Conservation (phyloP, 768 basidiomycete genomes). For the Boletus speciosus region DNA sequence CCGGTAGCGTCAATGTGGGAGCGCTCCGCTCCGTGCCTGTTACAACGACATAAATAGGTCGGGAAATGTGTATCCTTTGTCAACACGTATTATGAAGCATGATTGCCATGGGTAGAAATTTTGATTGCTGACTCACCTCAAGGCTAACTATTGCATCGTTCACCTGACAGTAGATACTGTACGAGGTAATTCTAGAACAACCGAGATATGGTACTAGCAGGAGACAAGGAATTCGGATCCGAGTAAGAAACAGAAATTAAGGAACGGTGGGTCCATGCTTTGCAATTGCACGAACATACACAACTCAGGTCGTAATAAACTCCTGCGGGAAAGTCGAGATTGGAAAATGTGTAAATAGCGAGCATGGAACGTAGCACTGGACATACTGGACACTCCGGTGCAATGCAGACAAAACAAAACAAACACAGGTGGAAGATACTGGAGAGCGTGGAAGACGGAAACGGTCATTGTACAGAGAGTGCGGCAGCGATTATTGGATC, state of each 20-base stretch:
- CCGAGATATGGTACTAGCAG: slow-evolving; percentile 7
- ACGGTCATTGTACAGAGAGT: slow-evolving; percentile 23
- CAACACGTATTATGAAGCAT: neutral
- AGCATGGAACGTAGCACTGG: slow-evolving; percentile 8
- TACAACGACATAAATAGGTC: neutral
- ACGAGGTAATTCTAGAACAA: neutral
- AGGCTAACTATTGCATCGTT: neutral
- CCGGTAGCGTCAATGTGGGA: neutral
- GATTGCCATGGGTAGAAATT: neutral
- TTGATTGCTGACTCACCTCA: slow-evolving; percentile 14
- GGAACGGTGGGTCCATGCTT: slow-evolving; percentile 11
- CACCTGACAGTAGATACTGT: neutral
- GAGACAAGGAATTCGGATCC: slow-evolving; percentile 4
- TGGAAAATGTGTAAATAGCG: slow-evolving; percentile 11
- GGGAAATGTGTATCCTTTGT: neutral
- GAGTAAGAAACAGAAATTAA: slow-evolving; percentile 9
- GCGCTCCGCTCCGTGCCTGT: neutral
- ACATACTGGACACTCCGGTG: slow-evolving; percentile 16
- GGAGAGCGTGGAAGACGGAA: neutral
- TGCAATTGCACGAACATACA: slow-evolving; percentile 11
- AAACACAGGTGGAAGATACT: neutral
- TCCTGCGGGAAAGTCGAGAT: slow-evolving; percentile 18
- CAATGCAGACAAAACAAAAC: slow-evolving; percentile 1
- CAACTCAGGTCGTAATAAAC: slow-evolving; percentile 11
- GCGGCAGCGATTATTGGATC: slow-evolving; percentile 16